Conservation (phyloP, 768 basidiomycete species). For the Boletus rex-veris region DNA sequence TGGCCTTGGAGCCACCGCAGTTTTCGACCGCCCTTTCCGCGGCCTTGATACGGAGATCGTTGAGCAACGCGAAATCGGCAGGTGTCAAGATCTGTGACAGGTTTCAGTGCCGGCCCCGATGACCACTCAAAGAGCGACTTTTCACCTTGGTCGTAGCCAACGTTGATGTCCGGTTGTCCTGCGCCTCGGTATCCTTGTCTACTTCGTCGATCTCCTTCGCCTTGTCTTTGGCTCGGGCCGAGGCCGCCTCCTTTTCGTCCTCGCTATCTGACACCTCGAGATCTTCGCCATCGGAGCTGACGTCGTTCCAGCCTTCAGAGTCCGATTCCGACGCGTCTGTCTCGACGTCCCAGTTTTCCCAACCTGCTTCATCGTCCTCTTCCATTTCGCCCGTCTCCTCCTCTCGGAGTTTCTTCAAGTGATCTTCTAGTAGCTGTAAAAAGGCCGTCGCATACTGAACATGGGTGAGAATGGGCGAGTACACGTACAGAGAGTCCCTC, state of each 20-base stretch:
- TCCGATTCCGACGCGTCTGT: constrained; percentile 60
- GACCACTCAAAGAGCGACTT: background rate
- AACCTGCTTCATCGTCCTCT: constrained; percentile 65
- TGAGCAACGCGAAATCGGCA: constrained; percentile 89
- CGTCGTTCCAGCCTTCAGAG: constrained; percentile 76
- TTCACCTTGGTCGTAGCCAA: constrained; percentile 78
- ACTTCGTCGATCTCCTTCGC: background rate
- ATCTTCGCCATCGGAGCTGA: constrained; percentile 62
- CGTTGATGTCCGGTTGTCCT: constrained; percentile 49
- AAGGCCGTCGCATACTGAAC: background rate
- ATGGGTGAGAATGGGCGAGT: background rate
- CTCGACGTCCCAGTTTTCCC: constrained; percentile 89
- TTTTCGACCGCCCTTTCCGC: constrained; percentile 66
- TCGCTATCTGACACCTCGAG: constrained; percentile 87
- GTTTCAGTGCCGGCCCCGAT: background rate
- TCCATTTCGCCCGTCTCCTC: constrained; percentile 56
- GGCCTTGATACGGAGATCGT: constrained; percentile 81
- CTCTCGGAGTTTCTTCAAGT: constrained; percentile 67
- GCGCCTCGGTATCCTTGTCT: constrained; percentile 23
- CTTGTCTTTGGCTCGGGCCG: constrained; percentile 6
- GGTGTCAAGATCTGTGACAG: constrained; percentile 84
- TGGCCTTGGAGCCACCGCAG: constrained; percentile 71
- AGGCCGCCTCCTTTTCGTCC: constrained; percentile 46
- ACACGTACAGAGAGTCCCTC: constrained; percentile 79
- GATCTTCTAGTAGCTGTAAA: constrained; percentile 79